These are phyloP conservation scores for Daldinia childiae DNA, from an alignment of 495 filamentous ascomycete species.

Conservation along the genomic window DNA sequence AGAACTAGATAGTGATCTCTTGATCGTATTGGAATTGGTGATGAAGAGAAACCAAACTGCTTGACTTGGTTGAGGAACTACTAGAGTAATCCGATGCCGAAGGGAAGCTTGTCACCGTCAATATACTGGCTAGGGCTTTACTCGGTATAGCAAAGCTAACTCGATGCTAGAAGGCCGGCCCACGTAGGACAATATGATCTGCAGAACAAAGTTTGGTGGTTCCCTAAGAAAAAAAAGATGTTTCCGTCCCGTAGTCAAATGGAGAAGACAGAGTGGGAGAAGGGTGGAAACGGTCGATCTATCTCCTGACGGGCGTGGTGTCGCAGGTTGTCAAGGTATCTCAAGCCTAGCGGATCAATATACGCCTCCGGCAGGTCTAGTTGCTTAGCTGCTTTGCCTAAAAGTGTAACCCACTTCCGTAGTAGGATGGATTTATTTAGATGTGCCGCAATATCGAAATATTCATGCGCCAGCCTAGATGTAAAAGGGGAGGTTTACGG, in stretches of 20 bases:
- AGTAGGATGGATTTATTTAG: constrained; percentile 27
- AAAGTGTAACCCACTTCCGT: constrained; percentile 27
- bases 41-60: constrained; percentile 3
- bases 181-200: constrained; percentile 41
- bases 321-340: constrained; percentile 40
- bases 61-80: constrained; percentile 6
- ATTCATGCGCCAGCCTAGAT: constrained; percentile 7
- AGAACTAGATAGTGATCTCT: constrained; percentile 21
- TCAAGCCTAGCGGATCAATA: constrained; percentile 27
- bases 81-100: constrained; percentile 20
- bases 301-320: constrained; percentile 40
- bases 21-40: not conserved
- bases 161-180: constrained; percentile 29
- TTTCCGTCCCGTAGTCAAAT: constrained; percentile 34
- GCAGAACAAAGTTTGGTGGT: constrained; percentile 45
- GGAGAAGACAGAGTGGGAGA: constrained; percentile 19
- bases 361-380: constrained; percentile 22
- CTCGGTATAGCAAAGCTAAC: constrained; percentile 21
- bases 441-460: constrained; percentile 31
- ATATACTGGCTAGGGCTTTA: constrained; percentile 8
- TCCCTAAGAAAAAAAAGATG: constrained; percentile 27
- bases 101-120: not conserved
- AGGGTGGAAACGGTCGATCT: constrained; percentile 38
- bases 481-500: constrained; percentile 19
- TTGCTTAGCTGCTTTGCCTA: constrained; percentile 33